Percentiles rank a stretch among this genome's conserved stretches.
Evolutionary conservation across 1,284 basidiomycete species (phyloP).

Genomic region (Sanghuangporus weigelae): DNA sequence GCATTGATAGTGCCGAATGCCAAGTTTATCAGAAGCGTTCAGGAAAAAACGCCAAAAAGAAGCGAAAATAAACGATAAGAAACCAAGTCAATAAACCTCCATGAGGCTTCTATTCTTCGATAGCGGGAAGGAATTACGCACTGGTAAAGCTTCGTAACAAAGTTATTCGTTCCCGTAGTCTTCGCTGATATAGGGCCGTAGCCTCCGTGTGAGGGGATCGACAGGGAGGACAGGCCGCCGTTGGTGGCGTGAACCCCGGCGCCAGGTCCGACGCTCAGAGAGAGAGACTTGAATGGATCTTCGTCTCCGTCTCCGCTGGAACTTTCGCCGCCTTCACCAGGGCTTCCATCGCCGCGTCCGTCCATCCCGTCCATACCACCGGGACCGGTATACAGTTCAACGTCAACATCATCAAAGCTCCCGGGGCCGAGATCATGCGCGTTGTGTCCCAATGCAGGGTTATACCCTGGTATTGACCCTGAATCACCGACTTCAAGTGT

Average conservation of each 20-base stretch:
- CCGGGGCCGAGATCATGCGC: slow-evolving; percentile 26
- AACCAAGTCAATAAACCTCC: background rate
- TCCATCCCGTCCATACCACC: slow-evolving; percentile 22
- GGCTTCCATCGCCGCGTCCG: slow-evolving; percentile 17
- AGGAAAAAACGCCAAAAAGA: slow-evolving; percentile 16
- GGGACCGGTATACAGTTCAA: slow-evolving; percentile 30
- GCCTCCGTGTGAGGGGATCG: background rate
- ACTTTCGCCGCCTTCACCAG: slow-evolving; percentile 3
- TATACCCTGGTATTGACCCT: slow-evolving; percentile 20
- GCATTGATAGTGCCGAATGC: background rate
- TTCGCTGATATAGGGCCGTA: slow-evolving; percentile 30
- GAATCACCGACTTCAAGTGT: slow-evolving; percentile 30
- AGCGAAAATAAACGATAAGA: slow-evolving; percentile 7
- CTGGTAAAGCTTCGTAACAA: slow-evolving; percentile 81
- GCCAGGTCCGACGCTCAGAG: slow-evolving; percentile 13
- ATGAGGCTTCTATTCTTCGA: slow-evolving; percentile 3
- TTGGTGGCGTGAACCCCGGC: slow-evolving; percentile 13
- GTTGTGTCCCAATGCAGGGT: background rate
- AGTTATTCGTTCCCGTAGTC: slow-evolving; percentile 71
- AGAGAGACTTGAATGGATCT: slow-evolving; percentile 12
- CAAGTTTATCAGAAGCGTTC: background rate
- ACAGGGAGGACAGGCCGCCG: slow-evolving; percentile 29
- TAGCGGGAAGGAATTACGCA: slow-evolving; percentile 36
- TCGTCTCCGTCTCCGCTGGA: slow-evolving; percentile 11
- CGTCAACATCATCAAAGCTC: slow-evolving; percentile 37